Conservation (phyloP, 768 basidiomycete species). For the Leccinum truebloodii region DNA sequence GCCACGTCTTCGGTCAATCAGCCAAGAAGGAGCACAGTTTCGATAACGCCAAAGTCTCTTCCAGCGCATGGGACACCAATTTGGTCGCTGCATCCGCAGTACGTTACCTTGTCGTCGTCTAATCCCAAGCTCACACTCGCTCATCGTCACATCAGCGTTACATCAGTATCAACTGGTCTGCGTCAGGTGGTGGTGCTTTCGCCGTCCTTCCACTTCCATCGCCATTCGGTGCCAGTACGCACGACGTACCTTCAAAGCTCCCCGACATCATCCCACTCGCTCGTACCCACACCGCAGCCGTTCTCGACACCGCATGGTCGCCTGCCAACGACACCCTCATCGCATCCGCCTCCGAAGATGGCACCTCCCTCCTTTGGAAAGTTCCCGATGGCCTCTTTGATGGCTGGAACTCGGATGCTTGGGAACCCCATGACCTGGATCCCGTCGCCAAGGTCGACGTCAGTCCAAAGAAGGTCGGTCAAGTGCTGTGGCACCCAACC, state of each 20-base stretch:
- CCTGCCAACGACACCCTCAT: conserved; percentile 91
- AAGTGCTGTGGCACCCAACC: conserved; percentile 92
- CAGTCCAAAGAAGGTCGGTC: conserved; percentile 87
- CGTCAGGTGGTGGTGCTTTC: conserved; percentile 91
- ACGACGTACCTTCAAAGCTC: conserved; percentile 69
- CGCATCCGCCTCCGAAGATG: conserved; percentile 92
- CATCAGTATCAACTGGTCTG: conserved; percentile 92
- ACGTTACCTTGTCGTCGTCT: conserved; percentile 8
- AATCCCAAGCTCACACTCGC: neutral
- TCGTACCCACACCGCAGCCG: conserved; percentile 78
- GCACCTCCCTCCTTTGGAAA: conserved; percentile 91
- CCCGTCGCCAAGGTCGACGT: conserved; percentile 81
- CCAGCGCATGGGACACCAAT: conserved; percentile 96
- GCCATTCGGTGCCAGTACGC: conserved; percentile 54
- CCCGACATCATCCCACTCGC: conserved; percentile 93
- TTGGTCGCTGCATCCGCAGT: conserved; percentile 83
- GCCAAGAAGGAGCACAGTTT: conserved; percentile 81
- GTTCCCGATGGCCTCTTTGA: conserved; percentile 69
- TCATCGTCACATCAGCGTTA: conserved; percentile 54
- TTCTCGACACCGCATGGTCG: conserved; percentile 96
- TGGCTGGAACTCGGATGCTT: conserved; percentile 81
- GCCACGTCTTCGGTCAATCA: conserved; percentile 90
- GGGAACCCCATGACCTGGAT: conserved; percentile 81
- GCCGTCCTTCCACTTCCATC: conserved; percentile 88
- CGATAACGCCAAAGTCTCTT: conserved; percentile 85